Evolutionary conservation across 345 rosid genomes (phyloP).

Genomic region (Leavenworthia alabamica): DNA sequence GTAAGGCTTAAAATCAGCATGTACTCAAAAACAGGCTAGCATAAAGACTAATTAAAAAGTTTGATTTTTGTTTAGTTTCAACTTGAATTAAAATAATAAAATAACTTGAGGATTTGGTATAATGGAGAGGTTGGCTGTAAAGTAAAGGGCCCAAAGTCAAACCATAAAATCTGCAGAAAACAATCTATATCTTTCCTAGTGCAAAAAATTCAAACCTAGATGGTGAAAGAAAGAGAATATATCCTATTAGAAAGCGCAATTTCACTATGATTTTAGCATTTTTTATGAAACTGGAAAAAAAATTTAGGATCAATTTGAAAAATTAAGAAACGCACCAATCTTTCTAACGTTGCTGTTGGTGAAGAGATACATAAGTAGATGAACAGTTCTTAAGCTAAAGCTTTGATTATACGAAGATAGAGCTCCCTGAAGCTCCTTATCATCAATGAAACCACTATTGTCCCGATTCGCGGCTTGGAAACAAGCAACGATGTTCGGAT

Average conservation of each 20-base stretch:
- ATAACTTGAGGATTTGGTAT: not conserved
- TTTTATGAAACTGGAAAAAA: not conserved
- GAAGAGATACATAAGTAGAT: constrained; percentile 77
- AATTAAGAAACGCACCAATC: constrained; percentile 54
- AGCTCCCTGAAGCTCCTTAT: constrained; percentile 81
- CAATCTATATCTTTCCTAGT: not conserved
- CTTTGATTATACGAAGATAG: constrained; percentile 69
- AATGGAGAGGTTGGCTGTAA: not conserved
- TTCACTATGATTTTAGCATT: not conserved
- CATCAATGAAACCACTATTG: constrained; percentile 81
- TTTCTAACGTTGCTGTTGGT: constrained; percentile 63
- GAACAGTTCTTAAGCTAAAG: constrained; percentile 85
- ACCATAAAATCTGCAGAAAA: not conserved
- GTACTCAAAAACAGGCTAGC: constrained; percentile 1
- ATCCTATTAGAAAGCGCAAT: not conserved
- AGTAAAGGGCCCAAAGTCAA: constrained; percentile 15
- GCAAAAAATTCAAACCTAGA: not conserved
- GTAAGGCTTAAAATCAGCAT: not conserved
- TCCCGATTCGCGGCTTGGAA: constrained; percentile 87
- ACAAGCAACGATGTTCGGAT: constrained; percentile 65
- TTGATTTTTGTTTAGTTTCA: not conserved
- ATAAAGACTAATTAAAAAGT: not conserved
- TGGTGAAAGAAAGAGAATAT: not conserved
- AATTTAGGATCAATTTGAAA: not conserved
- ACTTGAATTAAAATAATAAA: not conserved